phyloP scores from a whole-genome alignment of 148 eudicot genomes.

The Silene uniflora region DNA sequence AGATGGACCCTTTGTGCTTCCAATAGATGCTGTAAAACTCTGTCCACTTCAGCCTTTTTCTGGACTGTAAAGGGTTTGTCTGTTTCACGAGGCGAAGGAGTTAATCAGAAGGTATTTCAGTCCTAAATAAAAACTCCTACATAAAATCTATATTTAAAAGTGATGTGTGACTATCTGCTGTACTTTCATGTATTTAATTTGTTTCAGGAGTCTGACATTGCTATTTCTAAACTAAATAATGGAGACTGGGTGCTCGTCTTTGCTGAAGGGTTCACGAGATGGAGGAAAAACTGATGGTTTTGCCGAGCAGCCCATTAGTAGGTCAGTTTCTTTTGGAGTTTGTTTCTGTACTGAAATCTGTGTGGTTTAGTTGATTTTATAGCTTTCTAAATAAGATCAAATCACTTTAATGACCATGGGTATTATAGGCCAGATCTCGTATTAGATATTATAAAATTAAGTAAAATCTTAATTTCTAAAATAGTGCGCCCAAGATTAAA shows the following conservation, averaged over 20 bases:
- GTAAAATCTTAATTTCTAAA: too few relatives aligned
- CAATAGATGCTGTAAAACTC: conserved; percentile 80
- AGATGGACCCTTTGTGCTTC: conserved; percentile 95
- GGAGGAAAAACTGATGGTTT: conserved; percentile 78
- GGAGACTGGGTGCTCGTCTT: conserved; percentile 98
- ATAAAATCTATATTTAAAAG: background rate
- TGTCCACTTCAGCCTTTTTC: conserved; percentile 84
- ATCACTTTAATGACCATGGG: too few relatives aligned
- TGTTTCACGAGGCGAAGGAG: conserved; percentile 85
- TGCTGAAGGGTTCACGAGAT: conserved; percentile 95
- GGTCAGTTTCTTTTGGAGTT: conserved; percentile 36
- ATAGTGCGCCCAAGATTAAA: too few relatives aligned
- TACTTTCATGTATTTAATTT: conserved; percentile 3
- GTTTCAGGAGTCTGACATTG: conserved; percentile 78
- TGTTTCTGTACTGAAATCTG: background rate
- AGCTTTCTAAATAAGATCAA: too few relatives aligned
- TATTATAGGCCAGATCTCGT: too few relatives aligned
- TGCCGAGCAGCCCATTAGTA: conserved; percentile 72
- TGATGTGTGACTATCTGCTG: conserved; percentile 11
- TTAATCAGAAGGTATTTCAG: conserved; percentile 74
- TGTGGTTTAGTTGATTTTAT: too few relatives aligned
- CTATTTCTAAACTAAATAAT: conserved; percentile 70
- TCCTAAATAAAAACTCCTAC: background rate
- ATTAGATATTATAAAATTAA: too few relatives aligned
- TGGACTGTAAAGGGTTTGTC: conserved; percentile 77